phyloP scores from a whole-genome alignment of 345 rosid genomes.

The Eucalyptus sideroxylon region DNA sequence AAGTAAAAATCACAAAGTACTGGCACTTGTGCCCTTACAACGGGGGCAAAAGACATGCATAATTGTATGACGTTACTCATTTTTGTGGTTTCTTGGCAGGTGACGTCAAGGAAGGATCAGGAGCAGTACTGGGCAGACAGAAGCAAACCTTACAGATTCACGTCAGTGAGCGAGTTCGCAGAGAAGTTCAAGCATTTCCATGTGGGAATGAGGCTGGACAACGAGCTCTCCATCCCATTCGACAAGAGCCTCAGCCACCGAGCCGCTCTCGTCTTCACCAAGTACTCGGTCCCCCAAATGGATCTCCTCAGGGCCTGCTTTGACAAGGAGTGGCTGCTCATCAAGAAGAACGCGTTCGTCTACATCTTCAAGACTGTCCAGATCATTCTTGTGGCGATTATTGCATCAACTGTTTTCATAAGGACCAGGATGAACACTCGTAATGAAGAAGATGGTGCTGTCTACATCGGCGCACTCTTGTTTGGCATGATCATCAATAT shows the following conservation, averaged over 20 bases:
- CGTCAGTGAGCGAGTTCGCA: slow-evolving; percentile 50
- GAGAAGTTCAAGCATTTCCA: slow-evolving; percentile 52
- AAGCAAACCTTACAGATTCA: slow-evolving; percentile 47
- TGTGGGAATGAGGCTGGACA: slow-evolving; percentile 43
- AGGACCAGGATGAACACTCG: slow-evolving; percentile 47
- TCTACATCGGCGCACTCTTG: slow-evolving; percentile 34
- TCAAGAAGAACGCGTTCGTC: slow-evolving; percentile 55
- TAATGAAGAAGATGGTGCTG: slow-evolving; percentile 33
- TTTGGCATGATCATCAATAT: slow-evolving; percentile 51
- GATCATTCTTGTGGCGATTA: slow-evolving; percentile 41
- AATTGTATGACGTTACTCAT: neutral
- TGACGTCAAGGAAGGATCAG: slow-evolving; percentile 84
- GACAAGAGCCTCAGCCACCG: slow-evolving; percentile 45
- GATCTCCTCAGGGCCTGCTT: slow-evolving; percentile 65
- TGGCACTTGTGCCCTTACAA: neutral
- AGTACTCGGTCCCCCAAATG: slow-evolving; percentile 40
- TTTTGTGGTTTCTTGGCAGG: slow-evolving; percentile 23
- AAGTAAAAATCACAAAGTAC: neutral
- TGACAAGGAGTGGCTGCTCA: slow-evolving; percentile 70
- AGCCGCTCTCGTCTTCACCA: slow-evolving; percentile 59
- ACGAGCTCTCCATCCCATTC: slow-evolving; percentile 44
- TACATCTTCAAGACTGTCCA: slow-evolving; percentile 68
- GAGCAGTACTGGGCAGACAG: slow-evolving; percentile 77
- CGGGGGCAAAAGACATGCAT: neutral
- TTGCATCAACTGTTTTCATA: slow-evolving; percentile 49